A percentile compares a stretch with the other conserved stretches of the same genome.
Evolutionary conservation across 441 rosid species (phyloP).

Genomic region (Pelargonium myrrhifolium): DNA sequence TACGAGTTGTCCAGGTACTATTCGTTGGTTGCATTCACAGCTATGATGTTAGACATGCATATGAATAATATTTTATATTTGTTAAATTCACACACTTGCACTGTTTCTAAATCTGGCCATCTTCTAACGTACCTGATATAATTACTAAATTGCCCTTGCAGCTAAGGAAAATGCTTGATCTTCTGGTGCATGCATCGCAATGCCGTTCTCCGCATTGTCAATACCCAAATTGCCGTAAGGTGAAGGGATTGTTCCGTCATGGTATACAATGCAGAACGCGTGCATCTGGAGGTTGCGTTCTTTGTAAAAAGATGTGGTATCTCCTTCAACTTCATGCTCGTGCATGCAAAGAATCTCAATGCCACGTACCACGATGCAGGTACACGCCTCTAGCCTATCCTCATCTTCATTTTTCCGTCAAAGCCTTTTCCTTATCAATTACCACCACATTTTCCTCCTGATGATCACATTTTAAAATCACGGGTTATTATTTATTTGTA

Average conservation of each 20-base stretch:
- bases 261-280: slow-evolving; percentile 91
- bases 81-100: background rate
- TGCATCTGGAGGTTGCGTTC: slow-evolving; percentile 90
- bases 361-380: slow-evolving; percentile 99
- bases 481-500: too few species aligned
- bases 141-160: slow-evolving; percentile 35
- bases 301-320: slow-evolving; percentile 99
- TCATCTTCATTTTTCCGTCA: too few species aligned
- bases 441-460: background rate
- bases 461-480: background rate
- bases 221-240: slow-evolving; percentile 97
- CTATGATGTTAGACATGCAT: background rate
- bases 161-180: slow-evolving; percentile 99
- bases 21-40: background rate
- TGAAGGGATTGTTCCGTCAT: slow-evolving; percentile 94
- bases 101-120: background rate
- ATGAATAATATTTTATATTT: too few species aligned
- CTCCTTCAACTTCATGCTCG: slow-evolving; percentile 97
- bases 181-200: slow-evolving; percentile 94
- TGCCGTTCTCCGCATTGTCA: slow-evolving; percentile 85
- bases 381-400: slow-evolving; percentile 18
- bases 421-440: too few species aligned
- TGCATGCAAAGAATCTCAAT: slow-evolving; percentile 93
- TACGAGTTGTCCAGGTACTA: slow-evolving; percentile 80
- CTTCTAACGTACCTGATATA: slow-evolving; percentile 11